Base-by-base conservation (phyloP, 2,329 filamentous ascomycete genomes). In the Fusarium drepaniforme region DNA sequence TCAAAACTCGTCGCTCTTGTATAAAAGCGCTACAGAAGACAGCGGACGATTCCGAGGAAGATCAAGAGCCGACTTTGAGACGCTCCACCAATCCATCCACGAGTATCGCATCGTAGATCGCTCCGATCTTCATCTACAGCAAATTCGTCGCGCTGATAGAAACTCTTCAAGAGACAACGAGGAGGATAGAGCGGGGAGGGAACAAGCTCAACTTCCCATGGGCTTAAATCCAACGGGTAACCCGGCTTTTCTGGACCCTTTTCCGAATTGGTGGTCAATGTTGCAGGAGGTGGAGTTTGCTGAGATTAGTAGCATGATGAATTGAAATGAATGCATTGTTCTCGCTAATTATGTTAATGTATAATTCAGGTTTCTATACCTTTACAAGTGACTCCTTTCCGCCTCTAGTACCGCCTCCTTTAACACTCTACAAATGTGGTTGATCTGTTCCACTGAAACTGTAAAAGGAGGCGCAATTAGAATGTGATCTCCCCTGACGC, bases 391-490 rank as follows among this genome's bases (percentile, higher is more conserved):
- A 30, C 5, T 60, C 18, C 57, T n/a, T 44, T 77, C 75, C 3
- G 70, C 58, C 1, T 75, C 72, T 1, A 66, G 15, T 0, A 78
- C 66, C 0, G 76, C 75, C 12, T 77, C 64, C 28, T 38, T 66
- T 1, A 77, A 23, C 1, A 63, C 46, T 8, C 13, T 21, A 16
- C 72, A 77, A 5, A 77, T 77, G 12, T 13, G 62, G 0, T 4
- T 35, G 8, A 83, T 21, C 37, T 83, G 74, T 15, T 75, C 75
- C 11, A 73, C 68, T 0, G 87, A 90, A 25, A 92, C 85, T 46
- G 90, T 94, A 80, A 91, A 95, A 0, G 93, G 88, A 2, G 94
- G 93, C 3, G 92, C 89, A 18, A 96, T 77, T n/a, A 95, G 86
- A 40, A 94, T 84, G 80, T 94, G 92, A 77, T 96, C 93, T 12